These are phyloP conservation scores for Albatrellus sp. DNA, from an alignment of 1,284 basidiomycete species.

Conservation along the genomic window DNA sequence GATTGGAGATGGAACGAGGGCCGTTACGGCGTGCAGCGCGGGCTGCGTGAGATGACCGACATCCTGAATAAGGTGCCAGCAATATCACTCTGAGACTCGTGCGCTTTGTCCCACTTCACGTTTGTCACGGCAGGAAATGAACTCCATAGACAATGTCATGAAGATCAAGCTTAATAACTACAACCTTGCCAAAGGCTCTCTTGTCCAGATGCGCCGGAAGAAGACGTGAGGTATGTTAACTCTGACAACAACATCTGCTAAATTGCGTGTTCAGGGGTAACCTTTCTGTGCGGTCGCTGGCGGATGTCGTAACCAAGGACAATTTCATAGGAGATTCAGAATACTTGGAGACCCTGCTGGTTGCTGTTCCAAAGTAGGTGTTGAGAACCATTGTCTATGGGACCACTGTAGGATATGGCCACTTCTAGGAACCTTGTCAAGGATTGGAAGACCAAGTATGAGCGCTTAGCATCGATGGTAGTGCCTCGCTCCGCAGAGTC, in stretches of 20 bases:
- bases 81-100: not conserved
- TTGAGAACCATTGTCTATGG: too few relatives aligned
- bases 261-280: conserved; percentile 62
- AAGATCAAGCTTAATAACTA: conserved; percentile 88
- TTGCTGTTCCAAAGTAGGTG: conserved; percentile 86
- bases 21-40: conserved; percentile 73
- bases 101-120: not conserved
- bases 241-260: not conserved
- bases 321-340: conserved; percentile 84
- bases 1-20: conserved; percentile 86
- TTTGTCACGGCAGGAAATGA: conserved; percentile 59
- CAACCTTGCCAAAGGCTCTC: conserved; percentile 86
- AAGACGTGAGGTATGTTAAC: conserved; percentile 55
- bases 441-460: conserved; percentile 87
- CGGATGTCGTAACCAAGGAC: conserved; percentile 76
- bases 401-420: too few relatives aligned
- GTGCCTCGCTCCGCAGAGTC: conserved; percentile 91
- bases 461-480: conserved; percentile 81
- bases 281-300: conserved; percentile 79
- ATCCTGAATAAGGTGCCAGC: conserved; percentile 62
- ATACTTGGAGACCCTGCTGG: conserved; percentile 86
- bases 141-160: conserved; percentile 80
- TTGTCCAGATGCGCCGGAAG: conserved; percentile 92
- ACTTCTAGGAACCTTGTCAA: conserved; percentile 62
- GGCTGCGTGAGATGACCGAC: conserved; percentile 74